Evolutionary conservation across 1,284 basidiomycete genomes (phyloP), one percentile per base, ranked within the genome.

Genomic region (Pseudozyma thailandica): DNA sequence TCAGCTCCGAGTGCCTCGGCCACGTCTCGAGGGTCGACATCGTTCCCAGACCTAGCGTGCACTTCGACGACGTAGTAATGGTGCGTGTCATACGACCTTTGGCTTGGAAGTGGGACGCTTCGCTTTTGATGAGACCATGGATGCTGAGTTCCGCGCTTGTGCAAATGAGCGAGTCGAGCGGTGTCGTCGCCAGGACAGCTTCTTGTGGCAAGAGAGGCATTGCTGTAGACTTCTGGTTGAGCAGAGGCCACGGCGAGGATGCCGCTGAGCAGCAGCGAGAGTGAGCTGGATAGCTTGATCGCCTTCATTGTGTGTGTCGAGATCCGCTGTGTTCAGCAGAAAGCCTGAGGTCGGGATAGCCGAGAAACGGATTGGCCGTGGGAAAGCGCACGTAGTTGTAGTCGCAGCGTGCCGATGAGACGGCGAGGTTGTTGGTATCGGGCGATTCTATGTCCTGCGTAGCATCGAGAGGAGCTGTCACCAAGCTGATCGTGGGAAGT

Each of bases 1-100:
- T 98, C 90, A 10, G 92, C 90, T 21, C 90, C 90, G 8, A 98
- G 87, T 2, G 86, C 84, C 3, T 83, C 68, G 2, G 90, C 87
- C 42, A 91, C 59, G 9, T 82, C 75, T 25, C 66, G 50, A 1
- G 75, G 77, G 18, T 72, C 65, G 2, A 87, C 63, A 86, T 85
- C 33, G 86, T 86, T 23, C 66, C 68, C 75, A 46, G 84, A 81
- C 7, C 79, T 78, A 48, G 90, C 88, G 74, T 87, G 84, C 80
- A 92, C 88, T 82, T 93, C 90, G 25, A 95, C 83, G 62, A 93
- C 90, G 85, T 94, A 95, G 85, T 99, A 98, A 75, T 91, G 87
- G 84, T 98, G 91, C 8, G 91, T 90, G 72, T 87, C 84, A 83
- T 98, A 94, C 2, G 74, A 71, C 18, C 84, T 74, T 63, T 76